phyloP scores from a whole-genome alignment of 768 basidiomycete genomes.

The Obba rivulosa region DNA sequence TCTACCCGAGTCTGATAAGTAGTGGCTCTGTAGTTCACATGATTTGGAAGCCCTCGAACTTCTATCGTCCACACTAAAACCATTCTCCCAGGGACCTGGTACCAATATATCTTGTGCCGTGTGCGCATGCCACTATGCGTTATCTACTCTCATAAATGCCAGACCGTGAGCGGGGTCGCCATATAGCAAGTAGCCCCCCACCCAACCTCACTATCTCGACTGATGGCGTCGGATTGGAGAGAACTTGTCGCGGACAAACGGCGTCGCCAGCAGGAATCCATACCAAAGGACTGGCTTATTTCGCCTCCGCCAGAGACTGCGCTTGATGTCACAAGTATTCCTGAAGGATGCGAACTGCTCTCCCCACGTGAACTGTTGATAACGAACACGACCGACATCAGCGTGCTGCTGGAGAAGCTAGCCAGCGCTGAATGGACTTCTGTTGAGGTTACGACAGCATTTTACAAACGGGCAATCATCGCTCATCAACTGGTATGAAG shows the following conservation, averaged over 20 bases:
- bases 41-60: too few species aligned
- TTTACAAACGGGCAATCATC: slow-evolving; percentile 71
- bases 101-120: too few species aligned
- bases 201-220: not conserved
- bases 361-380: slow-evolving; percentile 48
- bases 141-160: too few species aligned
- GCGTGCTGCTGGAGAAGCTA: slow-evolving; percentile 45
- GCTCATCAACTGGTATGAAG: slow-evolving; percentile 68
- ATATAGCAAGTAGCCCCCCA: too few species aligned
- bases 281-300: slow-evolving; percentile 62
- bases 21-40: too few species aligned
- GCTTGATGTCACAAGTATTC: slow-evolving; percentile 48
- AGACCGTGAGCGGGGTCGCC: too few species aligned
- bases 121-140: too few species aligned
- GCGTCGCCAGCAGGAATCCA: slow-evolving; percentile 40
- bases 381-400: slow-evolving; percentile 47
- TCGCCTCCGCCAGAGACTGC: slow-evolving; percentile 33
- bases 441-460: slow-evolving; percentile 66
- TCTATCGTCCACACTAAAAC: too few species aligned
- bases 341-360: slow-evolving; percentile 51
- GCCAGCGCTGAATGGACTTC: slow-evolving; percentile 49
- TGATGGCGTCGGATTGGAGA: slow-evolving; percentile 35
- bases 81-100: too few species aligned
- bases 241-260: slow-evolving; percentile 51
- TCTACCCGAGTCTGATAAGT: too few species aligned